Evolutionary conservation across 345 rosid species (phyloP).

Genomic region (Lumnitzera littorea): DNA sequence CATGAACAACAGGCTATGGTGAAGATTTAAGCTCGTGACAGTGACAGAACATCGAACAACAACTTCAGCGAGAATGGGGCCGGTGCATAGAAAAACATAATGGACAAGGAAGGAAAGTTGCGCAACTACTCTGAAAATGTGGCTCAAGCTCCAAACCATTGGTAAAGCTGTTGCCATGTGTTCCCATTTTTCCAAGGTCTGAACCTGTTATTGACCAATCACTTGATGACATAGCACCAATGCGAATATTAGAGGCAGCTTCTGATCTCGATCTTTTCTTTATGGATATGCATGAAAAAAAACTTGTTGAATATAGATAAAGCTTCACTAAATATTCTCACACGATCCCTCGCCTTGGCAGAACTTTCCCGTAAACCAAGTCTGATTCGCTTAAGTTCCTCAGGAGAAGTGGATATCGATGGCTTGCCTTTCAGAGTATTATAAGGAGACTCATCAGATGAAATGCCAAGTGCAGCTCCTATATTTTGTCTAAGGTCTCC

Average conservation of each 20-base stretch:
- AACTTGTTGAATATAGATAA: slow-evolving; percentile 53
- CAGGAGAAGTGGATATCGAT: slow-evolving; percentile 31
- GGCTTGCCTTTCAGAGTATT: too few species aligned
- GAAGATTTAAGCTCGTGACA: too few species aligned
- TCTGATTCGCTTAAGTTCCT: slow-evolving; percentile 71
- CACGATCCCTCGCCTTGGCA: slow-evolving; percentile 80
- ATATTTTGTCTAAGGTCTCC: slow-evolving; percentile 32
- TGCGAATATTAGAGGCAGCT: slow-evolving; percentile 47
- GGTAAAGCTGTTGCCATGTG: slow-evolving; percentile 22
- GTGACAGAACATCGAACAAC: too few species aligned
- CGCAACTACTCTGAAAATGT: slow-evolving; percentile 8
- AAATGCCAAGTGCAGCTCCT: too few species aligned
- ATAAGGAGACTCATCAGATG: too few species aligned
- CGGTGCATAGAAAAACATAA: too few species aligned
- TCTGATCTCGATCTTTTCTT: slow-evolving; percentile 90
- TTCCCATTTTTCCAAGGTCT: slow-evolving; percentile 30
- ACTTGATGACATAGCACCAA: slow-evolving; percentile 37
- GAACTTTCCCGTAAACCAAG: slow-evolving; percentile 53
- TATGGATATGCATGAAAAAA: slow-evolving; percentile 52
- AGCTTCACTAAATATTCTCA: slow-evolving; percentile 26
- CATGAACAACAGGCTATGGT: too few species aligned
- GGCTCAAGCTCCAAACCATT: slow-evolving; percentile 67
- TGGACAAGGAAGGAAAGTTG: too few species aligned
- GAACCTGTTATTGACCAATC: slow-evolving; percentile 54
- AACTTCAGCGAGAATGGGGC: too few species aligned